Conservation (phyloP, 768 basidiomycete genomes). For the Lactarius vividus region DNA sequence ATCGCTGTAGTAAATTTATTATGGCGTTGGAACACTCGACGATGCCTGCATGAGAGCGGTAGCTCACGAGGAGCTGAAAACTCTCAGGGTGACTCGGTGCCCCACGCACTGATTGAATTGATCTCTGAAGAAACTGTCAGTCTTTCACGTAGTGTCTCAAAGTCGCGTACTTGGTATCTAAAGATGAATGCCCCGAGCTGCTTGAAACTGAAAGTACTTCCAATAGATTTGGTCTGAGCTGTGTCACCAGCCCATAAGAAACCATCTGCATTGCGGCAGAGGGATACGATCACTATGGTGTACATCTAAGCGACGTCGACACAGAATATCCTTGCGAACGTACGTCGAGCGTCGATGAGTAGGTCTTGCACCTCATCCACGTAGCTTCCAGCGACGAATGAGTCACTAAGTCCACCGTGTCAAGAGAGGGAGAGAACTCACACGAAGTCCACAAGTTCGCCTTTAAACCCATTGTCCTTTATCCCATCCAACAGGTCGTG, state of each 20-base stretch:
- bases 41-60: constrained; percentile 70
- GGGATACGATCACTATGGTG: constrained; percentile 51
- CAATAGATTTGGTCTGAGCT: constrained; percentile 71
- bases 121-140: constrained; percentile 1
- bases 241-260: constrained; percentile 81
- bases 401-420: background rate
- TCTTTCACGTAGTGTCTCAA: background rate
- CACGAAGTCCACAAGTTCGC: constrained; percentile 53
- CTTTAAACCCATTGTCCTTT: constrained; percentile 34
- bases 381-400: constrained; percentile 42
- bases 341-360: constrained; percentile 60
- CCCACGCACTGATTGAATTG: constrained; percentile 12
- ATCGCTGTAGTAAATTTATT: constrained; percentile 54
- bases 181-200: constrained; percentile 68
- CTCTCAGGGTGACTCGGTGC: constrained; percentile 34
- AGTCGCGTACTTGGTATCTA: constrained; percentile 51
- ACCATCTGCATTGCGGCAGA: constrained; percentile 63
- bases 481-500: constrained; percentile 48
- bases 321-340: constrained; percentile 23
- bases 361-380: constrained; percentile 76
- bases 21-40: constrained; percentile 65
- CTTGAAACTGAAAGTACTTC: constrained; percentile 69
- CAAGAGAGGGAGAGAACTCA: constrained; percentile 28
- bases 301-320: background rate
- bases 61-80: constrained; percentile 64